A percentile compares a stretch with the other conserved stretches of the same genome.
Conservation (phyloP, 306 rosid genomes). For the Quillaja saponaria region DNA sequence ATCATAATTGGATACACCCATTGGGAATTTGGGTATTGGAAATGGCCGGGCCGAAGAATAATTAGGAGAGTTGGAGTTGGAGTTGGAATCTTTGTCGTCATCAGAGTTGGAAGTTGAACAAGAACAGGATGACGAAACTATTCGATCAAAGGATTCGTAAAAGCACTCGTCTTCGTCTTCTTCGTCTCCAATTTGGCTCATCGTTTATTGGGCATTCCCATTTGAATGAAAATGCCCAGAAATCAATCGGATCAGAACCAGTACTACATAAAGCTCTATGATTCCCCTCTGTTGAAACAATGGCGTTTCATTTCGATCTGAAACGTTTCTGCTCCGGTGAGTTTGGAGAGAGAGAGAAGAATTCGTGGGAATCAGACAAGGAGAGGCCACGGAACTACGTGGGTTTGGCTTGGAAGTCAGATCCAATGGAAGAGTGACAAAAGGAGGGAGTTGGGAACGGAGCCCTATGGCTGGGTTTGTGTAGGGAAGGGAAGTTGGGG, state of each 20-base stretch:
- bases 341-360: constrained; percentile 13
- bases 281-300: neutral
- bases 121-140: constrained; percentile 80
- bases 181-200: constrained; percentile 63
- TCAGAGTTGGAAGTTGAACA: constrained; percentile 81
- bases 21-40: constrained; percentile 59
- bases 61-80: constrained; percentile 46
- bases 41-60: constrained; percentile 45
- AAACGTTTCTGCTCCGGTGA: neutral
- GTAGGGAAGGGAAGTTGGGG: constrained; percentile 40
- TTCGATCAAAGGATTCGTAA: constrained; percentile 89
- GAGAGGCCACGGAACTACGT: constrained; percentile 13
- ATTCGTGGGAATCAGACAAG: constrained; percentile 39
- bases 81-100: constrained; percentile 33
- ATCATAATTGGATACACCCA: constrained; percentile 63
- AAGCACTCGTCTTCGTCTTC: constrained; percentile 66
- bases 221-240: constrained; percentile 60
- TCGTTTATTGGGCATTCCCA: constrained; percentile 83
- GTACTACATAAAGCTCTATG: neutral
- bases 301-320: constrained; percentile 18
- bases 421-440: constrained; percentile 46
- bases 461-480: constrained; percentile 62
- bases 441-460: constrained; percentile 41
- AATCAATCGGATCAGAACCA: constrained; percentile 40
- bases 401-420: constrained; percentile 50